phyloP scores from a whole-genome alignment of 139 green algal species.

The Axilococcus clingmanii region DNA sequence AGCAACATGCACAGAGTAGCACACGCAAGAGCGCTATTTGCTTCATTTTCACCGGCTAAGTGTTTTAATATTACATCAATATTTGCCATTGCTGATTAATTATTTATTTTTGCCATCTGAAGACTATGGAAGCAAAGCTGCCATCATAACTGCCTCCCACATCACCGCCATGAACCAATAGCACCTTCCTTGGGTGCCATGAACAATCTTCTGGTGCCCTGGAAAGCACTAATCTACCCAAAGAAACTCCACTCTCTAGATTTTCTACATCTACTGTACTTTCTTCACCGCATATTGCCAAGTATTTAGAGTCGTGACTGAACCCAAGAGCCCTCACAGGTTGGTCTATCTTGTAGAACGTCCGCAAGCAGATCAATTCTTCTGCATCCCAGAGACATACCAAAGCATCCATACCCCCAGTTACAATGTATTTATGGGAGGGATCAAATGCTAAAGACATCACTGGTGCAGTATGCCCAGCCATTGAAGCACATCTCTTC shows the following conservation, averaged over 20 bases:
- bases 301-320: constrained; percentile 25
- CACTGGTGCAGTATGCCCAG: constrained; percentile 16
- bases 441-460: constrained; percentile 12
- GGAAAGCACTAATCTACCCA: not conserved
- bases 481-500: constrained; percentile 1
- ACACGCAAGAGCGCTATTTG: too few relatives aligned
- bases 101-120: too few relatives aligned
- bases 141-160: too few relatives aligned
- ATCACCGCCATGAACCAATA: constrained; percentile 8
- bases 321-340: constrained; percentile 13
- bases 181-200: constrained; percentile 16
- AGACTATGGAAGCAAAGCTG: too few relatives aligned
- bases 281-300: constrained; percentile 24
- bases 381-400: constrained; percentile 19
- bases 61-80: too few relatives aligned
- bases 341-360: constrained; percentile 20
- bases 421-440: constrained; percentile 15
- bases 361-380: constrained; percentile 15
- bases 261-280: constrained; percentile 18
- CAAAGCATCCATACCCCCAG: constrained; percentile 19
- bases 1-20: too few relatives aligned
- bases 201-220: constrained; percentile 8
- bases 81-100: constrained; percentile 1
- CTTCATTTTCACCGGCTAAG: too few relatives aligned
- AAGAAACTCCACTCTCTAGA: constrained; percentile 8